Conservation (phyloP, 1,284 basidiomycete species). For the Amylostereum chailletii region DNA sequence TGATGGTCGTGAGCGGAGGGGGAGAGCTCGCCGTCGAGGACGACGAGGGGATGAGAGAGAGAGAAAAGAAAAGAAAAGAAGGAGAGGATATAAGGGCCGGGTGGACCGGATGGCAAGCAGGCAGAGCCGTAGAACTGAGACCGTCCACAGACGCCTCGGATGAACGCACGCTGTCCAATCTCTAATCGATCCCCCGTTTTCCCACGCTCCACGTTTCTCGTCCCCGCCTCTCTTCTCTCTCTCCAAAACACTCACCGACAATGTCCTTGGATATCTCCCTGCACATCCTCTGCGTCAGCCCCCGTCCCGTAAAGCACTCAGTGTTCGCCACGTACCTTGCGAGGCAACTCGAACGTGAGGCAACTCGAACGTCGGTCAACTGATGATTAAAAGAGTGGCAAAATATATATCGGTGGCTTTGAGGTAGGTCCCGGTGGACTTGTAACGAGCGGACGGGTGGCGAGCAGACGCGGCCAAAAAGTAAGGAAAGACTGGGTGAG, state of each 20-base stretch:
- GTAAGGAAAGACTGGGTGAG: conserved; percentile 13
- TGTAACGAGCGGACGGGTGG: conserved; percentile 6
- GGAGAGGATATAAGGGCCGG: no score
- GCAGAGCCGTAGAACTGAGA: no score
- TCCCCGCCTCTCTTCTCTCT: conserved; percentile 27
- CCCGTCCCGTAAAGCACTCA: no score
- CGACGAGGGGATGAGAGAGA: no score
- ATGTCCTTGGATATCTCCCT: background rate
- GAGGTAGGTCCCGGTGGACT: conserved; percentile 10
- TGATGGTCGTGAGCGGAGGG: no score
- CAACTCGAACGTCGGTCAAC: no score
- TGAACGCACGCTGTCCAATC: conserved; percentile 7
- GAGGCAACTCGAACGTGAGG: no score
- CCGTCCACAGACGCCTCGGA: conserved; percentile 9
- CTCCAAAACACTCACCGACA: conserved; percentile 16
- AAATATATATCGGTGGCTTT: background rate
- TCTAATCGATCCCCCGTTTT: conserved; percentile 14
- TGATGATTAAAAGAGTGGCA: no score
- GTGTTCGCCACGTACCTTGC: no score
- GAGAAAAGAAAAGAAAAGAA: no score
- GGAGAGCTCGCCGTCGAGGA: no score
- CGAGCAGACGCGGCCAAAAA: conserved; percentile 9
- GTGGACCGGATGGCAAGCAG: no score
- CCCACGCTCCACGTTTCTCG: conserved; percentile 56
- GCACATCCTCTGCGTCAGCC: background rate